Base-by-base conservation (phyloP, 352 stramenopile genomes). In the Globisporangium emineosum region DNA sequence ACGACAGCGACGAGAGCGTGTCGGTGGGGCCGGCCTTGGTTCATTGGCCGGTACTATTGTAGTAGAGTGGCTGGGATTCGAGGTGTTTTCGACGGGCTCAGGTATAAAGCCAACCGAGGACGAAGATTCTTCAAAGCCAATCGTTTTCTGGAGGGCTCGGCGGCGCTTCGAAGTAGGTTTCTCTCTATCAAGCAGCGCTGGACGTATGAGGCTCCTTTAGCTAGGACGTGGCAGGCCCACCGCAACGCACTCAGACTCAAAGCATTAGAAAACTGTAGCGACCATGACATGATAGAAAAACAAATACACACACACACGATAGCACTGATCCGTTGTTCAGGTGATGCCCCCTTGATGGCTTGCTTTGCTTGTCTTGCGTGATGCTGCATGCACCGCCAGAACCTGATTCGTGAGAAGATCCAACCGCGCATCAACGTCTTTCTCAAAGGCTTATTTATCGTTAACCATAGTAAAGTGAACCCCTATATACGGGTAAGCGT, bases 371-470 rank as follows among this genome's bases (percentile, higher is more conserved):
- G 33, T 51, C 27, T 27, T 32, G 27, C 15, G 37, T 8, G 37
- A 51, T 37, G 19, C 40, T 40, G 56, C 23, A 54, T 47, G 29
- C 27, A 61, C 35, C 6, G 32, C 21, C 35, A 51, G 56, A 61
- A 50, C 29, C 40, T 29, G 37, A 50, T 33, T 42, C 49, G 49
- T 23, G 25, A 53, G 23, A n/a, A 43, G 17, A 47, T 47, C 29
- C 8, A 59, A 23, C 17, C 4, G 52, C n/a, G n/a, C 27, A 29
- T 17, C 7, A 53, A 32, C 47, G 2, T 53, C 25, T 32, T 8
- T 32, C 12, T 8, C n/a, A 53, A 53, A 32, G 47, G 47, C 21
- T 29, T 32, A n/a, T 53, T 32, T 30, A 9, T 4, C 19, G 43
- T 25, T n/a, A 25, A 25, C 5, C 30, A 6, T 15, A 17, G 6